Evolutionary conservation across 2,329 filamentous ascomycete species (phyloP).

Genomic region (Ilyonectria sp.): DNA sequence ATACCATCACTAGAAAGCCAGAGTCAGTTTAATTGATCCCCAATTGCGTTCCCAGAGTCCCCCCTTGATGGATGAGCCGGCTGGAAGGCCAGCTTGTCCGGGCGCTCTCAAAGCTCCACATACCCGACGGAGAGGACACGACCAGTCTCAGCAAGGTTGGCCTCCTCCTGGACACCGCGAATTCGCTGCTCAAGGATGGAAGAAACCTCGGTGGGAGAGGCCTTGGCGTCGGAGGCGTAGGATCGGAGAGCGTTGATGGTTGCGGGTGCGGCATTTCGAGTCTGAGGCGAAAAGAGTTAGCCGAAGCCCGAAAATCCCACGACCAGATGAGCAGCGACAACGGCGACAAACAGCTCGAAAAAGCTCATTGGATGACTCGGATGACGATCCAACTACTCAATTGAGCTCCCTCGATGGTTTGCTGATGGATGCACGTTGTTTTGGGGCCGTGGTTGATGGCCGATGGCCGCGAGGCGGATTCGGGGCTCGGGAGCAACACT

Average conservation of each 20-base stretch:
- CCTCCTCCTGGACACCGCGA: constrained; percentile 97
- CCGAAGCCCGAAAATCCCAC: constrained; percentile 65
- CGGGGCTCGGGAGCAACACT: constrained; percentile 69
- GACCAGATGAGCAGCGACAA: constrained; percentile 45
- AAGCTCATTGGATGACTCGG: constrained; percentile 46
- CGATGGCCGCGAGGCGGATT: constrained; percentile 60
- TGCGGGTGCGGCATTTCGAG: constrained; percentile 88
- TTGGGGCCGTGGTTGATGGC: constrained; percentile 58
- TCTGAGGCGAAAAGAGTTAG: constrained; percentile 76
- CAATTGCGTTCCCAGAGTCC: constrained; percentile 33
- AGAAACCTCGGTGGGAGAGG: constrained; percentile 96
- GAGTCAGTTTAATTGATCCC: constrained; percentile 49
- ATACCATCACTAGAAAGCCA: constrained; percentile 91
- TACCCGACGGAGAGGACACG: constrained; percentile 99
- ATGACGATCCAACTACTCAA: constrained; percentile 48
- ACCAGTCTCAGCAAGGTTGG: constrained; percentile 96
- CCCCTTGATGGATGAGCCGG: constrained; percentile 26
- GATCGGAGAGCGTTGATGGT: constrained; percentile 83
- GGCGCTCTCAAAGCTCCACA: constrained; percentile 60
- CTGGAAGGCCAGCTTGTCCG: constrained; percentile 34
- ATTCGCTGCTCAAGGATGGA: constrained; percentile 99
- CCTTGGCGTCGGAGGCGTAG: constrained; percentile 95
- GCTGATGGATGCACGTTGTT: constrained; percentile 51
- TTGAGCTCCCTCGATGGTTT: constrained; percentile 53
- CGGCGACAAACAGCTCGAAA: constrained; percentile 53